phyloP scores from a whole-genome alignment of 371 early-diverging fungal species.

The Apophysomyces elegans region DNA sequence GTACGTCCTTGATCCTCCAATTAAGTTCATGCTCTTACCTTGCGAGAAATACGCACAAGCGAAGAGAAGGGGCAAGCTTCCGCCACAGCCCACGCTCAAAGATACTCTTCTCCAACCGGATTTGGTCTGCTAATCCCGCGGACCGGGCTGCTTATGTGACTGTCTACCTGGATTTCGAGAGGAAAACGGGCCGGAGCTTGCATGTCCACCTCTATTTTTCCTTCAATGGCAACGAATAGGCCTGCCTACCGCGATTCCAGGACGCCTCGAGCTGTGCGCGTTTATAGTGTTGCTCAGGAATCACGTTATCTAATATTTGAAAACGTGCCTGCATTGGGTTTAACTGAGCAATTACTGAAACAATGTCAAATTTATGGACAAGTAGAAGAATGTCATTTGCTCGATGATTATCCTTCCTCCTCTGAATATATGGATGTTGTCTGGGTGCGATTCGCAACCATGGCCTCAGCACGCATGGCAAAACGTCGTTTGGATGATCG shows the following conservation, averaged over 20 bases:
- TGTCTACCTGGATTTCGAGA: no score
- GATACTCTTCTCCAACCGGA: background rate
- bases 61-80: background rate
- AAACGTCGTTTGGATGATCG: conserved; percentile 53
- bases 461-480: conserved; percentile 41
- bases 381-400: conserved; percentile 29
- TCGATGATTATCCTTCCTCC: conserved; percentile 39
- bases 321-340: conserved; percentile 48
- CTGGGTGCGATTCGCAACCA: conserved; percentile 32
- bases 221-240: conserved; percentile 25
- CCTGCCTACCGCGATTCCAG: conserved; percentile 41
- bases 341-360: conserved; percentile 37
- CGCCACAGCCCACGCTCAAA: background rate
- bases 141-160: background rate
- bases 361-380: conserved; percentile 37
- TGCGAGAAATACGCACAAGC: conserved; percentile 9
- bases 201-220: background rate
- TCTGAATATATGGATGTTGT: conserved; percentile 41
- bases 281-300: conserved; percentile 58
- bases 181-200: no score
- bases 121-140: background rate
- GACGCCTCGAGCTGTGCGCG: conserved; percentile 46
- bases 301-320: conserved; percentile 55
- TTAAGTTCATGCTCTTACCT: background rate
- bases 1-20: background rate